These are phyloP conservation scores for Suhomyces bokatorum DNA, from an alignment of 1,139 yeast genomes.

Conservation along the genomic window DNA sequence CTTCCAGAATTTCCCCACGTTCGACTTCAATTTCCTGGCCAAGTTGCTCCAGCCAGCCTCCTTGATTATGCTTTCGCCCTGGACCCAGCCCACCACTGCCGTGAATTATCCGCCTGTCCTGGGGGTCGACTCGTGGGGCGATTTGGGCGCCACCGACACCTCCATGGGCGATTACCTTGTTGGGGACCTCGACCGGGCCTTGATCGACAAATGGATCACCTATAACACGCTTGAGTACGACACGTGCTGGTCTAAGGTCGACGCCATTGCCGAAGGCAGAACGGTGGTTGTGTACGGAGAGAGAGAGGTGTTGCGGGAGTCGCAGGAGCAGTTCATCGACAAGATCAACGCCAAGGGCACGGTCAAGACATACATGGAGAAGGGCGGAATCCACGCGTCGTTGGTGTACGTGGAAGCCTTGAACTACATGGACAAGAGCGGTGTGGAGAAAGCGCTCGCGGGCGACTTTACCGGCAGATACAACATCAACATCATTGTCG, in stretches of 20 bases:
- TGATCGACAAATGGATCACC: slow-evolving; percentile 24
- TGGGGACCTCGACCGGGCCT: slow-evolving; percentile 22
- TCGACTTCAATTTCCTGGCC: slow-evolving; percentile 19
- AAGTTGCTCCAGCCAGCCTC: slow-evolving; percentile 32
- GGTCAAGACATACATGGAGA: slow-evolving; percentile 26
- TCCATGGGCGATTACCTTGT: slow-evolving; percentile 33
- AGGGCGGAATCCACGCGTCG: slow-evolving; percentile 36
- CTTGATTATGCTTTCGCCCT: slow-evolving; percentile 42
- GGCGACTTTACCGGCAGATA: slow-evolving; percentile 33
- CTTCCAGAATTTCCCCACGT: slow-evolving; percentile 22
- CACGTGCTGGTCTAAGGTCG: slow-evolving; percentile 33
- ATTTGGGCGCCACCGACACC: slow-evolving; percentile 32
- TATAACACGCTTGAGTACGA: slow-evolving; percentile 27
- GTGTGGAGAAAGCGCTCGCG: slow-evolving; percentile 25
- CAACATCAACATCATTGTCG: slow-evolving; percentile 18
- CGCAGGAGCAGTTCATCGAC: slow-evolving; percentile 28
- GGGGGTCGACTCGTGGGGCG: slow-evolving; percentile 30
- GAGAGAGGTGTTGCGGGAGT: slow-evolving; percentile 32
- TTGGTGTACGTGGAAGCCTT: slow-evolving; percentile 34
- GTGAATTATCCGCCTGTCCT: slow-evolving; percentile 22
- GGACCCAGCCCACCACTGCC: slow-evolving; percentile 36
- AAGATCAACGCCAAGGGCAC: slow-evolving; percentile 22
- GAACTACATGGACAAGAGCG: slow-evolving; percentile 27
- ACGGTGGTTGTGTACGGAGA: slow-evolving; percentile 40
- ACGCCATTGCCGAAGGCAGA: slow-evolving; percentile 28